Evolutionary conservation across 2,329 filamentous ascomycete species (phyloP), one percentile per base, ranked within the genome.

Genomic region (Colletotrichum ledebouriae): DNA sequence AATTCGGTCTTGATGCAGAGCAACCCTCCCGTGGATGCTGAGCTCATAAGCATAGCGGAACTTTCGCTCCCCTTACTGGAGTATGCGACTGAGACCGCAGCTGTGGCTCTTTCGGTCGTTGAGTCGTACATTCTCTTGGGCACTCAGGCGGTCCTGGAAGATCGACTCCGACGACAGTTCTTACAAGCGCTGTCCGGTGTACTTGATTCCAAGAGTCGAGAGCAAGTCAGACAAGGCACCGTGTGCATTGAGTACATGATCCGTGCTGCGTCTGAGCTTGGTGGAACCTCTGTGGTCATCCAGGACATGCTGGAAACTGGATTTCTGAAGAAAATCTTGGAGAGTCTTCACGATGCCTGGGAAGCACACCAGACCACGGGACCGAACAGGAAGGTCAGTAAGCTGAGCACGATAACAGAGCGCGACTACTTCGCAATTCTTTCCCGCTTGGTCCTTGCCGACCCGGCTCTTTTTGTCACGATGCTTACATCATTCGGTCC

Each of bases 391-490:
- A 92, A 87, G 72, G 84, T 88, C 20, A 87, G 90, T 46, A 87
- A 88, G 34, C 87, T 98, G 39, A 91, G 91, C 73, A 89, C 90
- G 12, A 86, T 94, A 11, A 90, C 92, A 1, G 90, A 97, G 75
- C 92, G 92, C 0, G 93, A 97, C 76, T 97, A 97, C 77, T 92
- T 97, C 75, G 87, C 89, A 4, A 89, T 98, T 2, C 84, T 99
- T 2, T 90, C 93, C 2, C 91, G 94, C 1, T 86, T 98, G 15
- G 88, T 90, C 0, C 81, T 97, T 2, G 89, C 90, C 1, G 91
- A 92, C 42, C 93, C 94, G 1, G 79, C 80, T 2, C 82, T 92
- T 2, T 91, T 97, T 72, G 81, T 90, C 4, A 83, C 87, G 17
- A 81, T 89, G 78, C 78, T 91, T 17, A 78, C 78, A 17, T 79